phyloP scores from a whole-genome alignment of 208 protist genomes.

The Acanthamoeba lenticulata region DNA sequence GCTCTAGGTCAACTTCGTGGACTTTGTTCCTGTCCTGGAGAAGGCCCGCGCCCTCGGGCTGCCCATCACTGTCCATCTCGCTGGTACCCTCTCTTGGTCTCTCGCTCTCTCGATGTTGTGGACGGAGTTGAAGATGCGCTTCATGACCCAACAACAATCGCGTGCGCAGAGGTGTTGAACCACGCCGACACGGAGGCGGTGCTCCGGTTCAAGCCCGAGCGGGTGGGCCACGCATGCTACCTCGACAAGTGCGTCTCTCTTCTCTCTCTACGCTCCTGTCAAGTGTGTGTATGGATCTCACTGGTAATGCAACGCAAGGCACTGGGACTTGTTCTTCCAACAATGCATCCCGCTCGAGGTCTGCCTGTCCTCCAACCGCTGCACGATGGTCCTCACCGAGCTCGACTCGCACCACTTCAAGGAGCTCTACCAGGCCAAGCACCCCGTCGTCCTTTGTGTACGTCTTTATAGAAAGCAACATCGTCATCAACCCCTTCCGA shows the following conservation, averaged over 20 bases:
- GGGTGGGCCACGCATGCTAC: constrained; percentile 36
- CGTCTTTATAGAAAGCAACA: too few relatives aligned
- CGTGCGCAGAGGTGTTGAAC: constrained; percentile 28
- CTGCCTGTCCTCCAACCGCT: constrained; percentile 37
- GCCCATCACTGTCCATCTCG: constrained; percentile 21
- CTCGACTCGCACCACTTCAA: constrained; percentile 23
- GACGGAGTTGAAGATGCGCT: background rate
- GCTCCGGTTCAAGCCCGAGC: constrained; percentile 41
- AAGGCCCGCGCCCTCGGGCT: background rate
- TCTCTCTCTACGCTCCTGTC: background rate
- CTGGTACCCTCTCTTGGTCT: background rate
- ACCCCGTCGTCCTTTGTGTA: constrained; percentile 34
- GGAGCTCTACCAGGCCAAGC: constrained; percentile 24
- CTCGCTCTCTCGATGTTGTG: background rate
- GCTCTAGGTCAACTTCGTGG: background rate
- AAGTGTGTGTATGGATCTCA: background rate
- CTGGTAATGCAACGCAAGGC: background rate
- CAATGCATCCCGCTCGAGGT: constrained; percentile 31
- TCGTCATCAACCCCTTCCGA: too few relatives aligned
- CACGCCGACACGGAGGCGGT: constrained; percentile 43
- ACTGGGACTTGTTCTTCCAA: constrained; percentile 34
- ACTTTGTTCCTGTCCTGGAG: background rate
- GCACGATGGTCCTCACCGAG: background rate
- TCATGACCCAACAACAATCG: too few relatives aligned
- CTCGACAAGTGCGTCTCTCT: background rate